Evolutionary conservation across 2,329 filamentous ascomycete species (phyloP).

Genomic region (Fusarium graminum): DNA sequence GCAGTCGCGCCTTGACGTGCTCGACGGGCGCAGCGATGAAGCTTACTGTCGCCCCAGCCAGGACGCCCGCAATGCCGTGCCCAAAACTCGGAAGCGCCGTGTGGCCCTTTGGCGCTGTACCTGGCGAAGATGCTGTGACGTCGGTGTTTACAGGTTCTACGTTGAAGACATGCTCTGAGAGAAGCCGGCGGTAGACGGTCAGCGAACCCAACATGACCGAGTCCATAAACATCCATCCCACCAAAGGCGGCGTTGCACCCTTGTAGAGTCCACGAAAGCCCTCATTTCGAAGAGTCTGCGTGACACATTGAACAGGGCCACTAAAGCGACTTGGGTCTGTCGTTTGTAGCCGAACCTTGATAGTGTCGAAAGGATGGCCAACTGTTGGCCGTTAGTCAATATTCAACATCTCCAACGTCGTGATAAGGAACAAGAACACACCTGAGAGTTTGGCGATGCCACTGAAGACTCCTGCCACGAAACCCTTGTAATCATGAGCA

Average conservation of each 20-base stretch:
- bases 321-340: conserved; percentile 81
- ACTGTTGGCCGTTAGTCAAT: conserved; percentile 55
- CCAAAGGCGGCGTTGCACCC: conserved; percentile 88
- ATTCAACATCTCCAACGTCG: background rate
- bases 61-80: conserved; percentile 87
- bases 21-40: conserved; percentile 95
- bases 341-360: conserved; percentile 96
- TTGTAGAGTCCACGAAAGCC: conserved; percentile 91
- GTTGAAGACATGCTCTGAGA: conserved; percentile 84
- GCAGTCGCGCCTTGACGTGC: conserved; percentile 92
- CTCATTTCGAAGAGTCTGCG: conserved; percentile 87
- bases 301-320: conserved; percentile 86
- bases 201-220: conserved; percentile 89
- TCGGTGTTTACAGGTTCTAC: conserved; percentile 50
- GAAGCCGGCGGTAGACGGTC: conserved; percentile 86
- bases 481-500: conserved; percentile 83
- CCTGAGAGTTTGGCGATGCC: conserved; percentile 91
- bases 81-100: conserved; percentile 77
- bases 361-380: conserved; percentile 88
- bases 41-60: conserved; percentile 90
- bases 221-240: conserved; percentile 99
- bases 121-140: conserved; percentile 26
- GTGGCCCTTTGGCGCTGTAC: conserved; percentile 18
- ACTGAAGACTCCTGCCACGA: conserved; percentile 95
- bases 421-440: conserved; percentile 56